Evolutionary conservation across 1,284 basidiomycete species (phyloP).

Genomic region (Ustilago hordei): DNA sequence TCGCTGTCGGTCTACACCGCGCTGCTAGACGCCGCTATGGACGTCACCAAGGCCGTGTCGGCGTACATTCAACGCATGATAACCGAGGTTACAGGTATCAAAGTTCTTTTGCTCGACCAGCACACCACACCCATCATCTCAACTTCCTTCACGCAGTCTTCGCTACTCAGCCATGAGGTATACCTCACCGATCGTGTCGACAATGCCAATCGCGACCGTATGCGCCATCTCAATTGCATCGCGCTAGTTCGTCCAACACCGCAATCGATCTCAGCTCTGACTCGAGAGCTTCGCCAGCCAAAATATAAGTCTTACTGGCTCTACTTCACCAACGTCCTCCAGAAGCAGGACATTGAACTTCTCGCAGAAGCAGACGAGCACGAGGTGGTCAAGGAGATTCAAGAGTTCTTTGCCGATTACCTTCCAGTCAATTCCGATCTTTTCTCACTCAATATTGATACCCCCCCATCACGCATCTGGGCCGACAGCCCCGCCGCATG

Average conservation of each 20-base stretch:
- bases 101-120: slow-evolving; percentile 93
- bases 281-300: slow-evolving; percentile 80
- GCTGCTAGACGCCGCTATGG: slow-evolving; percentile 75
- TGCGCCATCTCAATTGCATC: slow-evolving; percentile 96
- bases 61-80: slow-evolving; percentile 93
- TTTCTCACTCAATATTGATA: slow-evolving; percentile 79
- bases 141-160: slow-evolving; percentile 91
- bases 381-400: slow-evolving; percentile 92
- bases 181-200: slow-evolving; percentile 98
- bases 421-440: slow-evolving; percentile 77
- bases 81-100: slow-evolving; percentile 86
- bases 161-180: slow-evolving; percentile 92
- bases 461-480: slow-evolving; percentile 74
- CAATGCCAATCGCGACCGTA: slow-evolving; percentile 75
- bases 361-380: slow-evolving; percentile 95
- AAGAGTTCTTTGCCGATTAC: slow-evolving; percentile 67
- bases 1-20: background rate
- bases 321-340: slow-evolving; percentile 88
- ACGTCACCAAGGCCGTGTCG: slow-evolving; percentile 93
- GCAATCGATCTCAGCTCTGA: slow-evolving; percentile 83
- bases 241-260: slow-evolving; percentile 88
- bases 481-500: slow-evolving; percentile 75
- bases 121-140: slow-evolving; percentile 98
- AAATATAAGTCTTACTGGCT: slow-evolving; percentile 94
- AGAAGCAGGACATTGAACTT: slow-evolving; percentile 89